Evolutionary conservation across 2,329 filamentous ascomycete species (phyloP).

Genomic region (Pseudocercospora eumusae): DNA sequence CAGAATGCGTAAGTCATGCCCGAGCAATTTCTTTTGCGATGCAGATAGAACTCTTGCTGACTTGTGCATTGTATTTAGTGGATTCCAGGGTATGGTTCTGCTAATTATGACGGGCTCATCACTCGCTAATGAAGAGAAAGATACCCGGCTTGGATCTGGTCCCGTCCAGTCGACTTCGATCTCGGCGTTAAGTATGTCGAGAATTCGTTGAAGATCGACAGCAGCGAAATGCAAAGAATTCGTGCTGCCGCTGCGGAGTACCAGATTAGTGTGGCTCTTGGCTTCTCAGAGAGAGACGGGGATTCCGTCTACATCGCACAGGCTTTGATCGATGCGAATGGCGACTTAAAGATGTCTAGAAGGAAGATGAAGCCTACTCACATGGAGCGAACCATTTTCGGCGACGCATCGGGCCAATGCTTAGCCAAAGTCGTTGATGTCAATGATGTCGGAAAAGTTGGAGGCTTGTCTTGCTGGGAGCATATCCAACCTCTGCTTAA

Average conservation of each 20-base stretch:
- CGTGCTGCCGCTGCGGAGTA: slow-evolving; percentile 39
- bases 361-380: slow-evolving; percentile 49
- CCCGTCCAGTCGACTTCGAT: slow-evolving; percentile 46
- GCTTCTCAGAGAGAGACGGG: slow-evolving; percentile 44
- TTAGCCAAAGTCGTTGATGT: slow-evolving; percentile 42
- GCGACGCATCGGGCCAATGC: slow-evolving; percentile 41
- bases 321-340: slow-evolving; percentile 41
- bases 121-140: neutral
- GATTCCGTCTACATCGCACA: slow-evolving; percentile 47
- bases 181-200: slow-evolving; percentile 47
- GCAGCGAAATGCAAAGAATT: slow-evolving; percentile 49
- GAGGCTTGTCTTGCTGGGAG: slow-evolving; percentile 45
- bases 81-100: slow-evolving; percentile 42
- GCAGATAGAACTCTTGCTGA: too few relatives aligned
- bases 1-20: slow-evolving; percentile 40
- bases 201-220: slow-evolving; percentile 47
- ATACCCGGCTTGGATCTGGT: slow-evolving; percentile 51
- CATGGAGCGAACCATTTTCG: slow-evolving; percentile 48
- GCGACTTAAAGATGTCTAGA: slow-evolving; percentile 42
- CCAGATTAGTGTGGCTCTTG: slow-evolving; percentile 43
- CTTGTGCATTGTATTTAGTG: slow-evolving; percentile 30
- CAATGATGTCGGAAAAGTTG: slow-evolving; percentile 39
- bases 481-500: slow-evolving; percentile 48
- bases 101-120: neutral
- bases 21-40: too few relatives aligned